Percentiles rank a stretch among this genome's conserved stretches.
Conservation (phyloP, 371 early-diverging fungal genomes). For the Agmasoma carcini region DNA sequence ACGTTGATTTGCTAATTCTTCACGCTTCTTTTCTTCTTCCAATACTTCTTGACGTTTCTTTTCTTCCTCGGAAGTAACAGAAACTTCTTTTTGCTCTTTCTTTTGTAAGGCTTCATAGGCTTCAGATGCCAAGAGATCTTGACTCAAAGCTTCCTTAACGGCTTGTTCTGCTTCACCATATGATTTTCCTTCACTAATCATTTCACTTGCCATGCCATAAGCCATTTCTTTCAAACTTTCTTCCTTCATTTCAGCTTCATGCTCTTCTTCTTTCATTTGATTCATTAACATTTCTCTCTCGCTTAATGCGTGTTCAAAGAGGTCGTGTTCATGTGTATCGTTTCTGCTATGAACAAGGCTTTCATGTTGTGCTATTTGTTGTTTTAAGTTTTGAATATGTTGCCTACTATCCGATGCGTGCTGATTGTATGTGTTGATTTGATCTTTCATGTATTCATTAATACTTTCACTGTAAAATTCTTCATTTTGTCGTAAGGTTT, state of each 20-base stretch:
- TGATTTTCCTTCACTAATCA: no score
- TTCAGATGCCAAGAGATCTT: no score
- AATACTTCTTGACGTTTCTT: slow-evolving; percentile 2
- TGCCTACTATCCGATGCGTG: neutral
- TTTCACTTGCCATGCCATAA: no score
- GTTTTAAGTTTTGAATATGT: neutral
- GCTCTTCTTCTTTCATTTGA: neutral
- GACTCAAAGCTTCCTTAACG: no score
- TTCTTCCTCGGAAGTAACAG: neutral
- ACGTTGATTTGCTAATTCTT: slow-evolving; percentile 11
- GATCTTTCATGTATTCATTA: neutral
- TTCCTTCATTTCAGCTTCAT: neutral
- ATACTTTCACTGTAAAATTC: no score
- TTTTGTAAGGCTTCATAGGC: no score
- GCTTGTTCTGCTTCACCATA: no score
- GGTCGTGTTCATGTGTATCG: neutral
- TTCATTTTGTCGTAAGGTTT: no score
- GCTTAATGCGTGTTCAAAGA: neutral
- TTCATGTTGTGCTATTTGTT: neutral
- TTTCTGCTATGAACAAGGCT: slow-evolving; percentile 4
- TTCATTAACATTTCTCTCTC: neutral
- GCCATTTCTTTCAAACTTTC: neutral
- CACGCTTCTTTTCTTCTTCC: slow-evolving; percentile 1
- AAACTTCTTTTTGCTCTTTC: neutral
- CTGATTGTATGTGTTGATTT: neutral